Base-by-base conservation (phyloP, 2,329 filamentous ascomycete species). In the Ilyonectria destructans region DNA sequence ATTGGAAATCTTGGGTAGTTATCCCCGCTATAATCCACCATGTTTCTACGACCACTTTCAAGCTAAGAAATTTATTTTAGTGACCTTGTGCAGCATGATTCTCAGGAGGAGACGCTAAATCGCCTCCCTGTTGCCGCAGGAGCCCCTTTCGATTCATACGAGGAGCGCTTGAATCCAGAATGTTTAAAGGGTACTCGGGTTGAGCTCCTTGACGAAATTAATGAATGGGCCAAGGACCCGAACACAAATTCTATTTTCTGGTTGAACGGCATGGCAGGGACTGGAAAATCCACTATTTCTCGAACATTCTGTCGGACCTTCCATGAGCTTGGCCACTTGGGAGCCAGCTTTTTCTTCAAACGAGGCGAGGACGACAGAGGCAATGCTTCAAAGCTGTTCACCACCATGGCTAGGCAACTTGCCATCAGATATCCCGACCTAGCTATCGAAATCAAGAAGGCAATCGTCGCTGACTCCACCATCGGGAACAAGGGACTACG, bases 331-430 rank as follows among this genome's bases (percentile, higher is more conserved):
- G 8, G 52, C 17, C 1, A 15, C 76, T 83, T 48, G 78, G 75
- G 21, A 78, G 80, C 79, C 3, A 82, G 78, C 65, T 85, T 86
- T 69, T 85, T 85, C 74, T 86, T 86, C 72, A 84, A 82, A 60
- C 79, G 74, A 69, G 82, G 80, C 2, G 80, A 83, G 58, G 74
- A 69, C 5, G 81, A 84, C 67, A 77, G 80, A 23, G 78, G 80
- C 5, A 78, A 77, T 48, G 78, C 78, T 1, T 69, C 66, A 23
- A 75, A 73, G 58, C 78, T 86, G 49, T 79, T 86, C 26, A 74
- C 81, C 2, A 85, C 82, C 0, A 75, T 86, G 40, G 77, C 80
- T 10, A 54, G 52, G 15, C 78, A 84, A 59, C 73, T 85, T 6
- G 70, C 26, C 21, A 68, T 15, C 3, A 15, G 74, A 2, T 31